Conservation (phyloP, 345 rosid genomes). For the Brassica juncea region DNA sequence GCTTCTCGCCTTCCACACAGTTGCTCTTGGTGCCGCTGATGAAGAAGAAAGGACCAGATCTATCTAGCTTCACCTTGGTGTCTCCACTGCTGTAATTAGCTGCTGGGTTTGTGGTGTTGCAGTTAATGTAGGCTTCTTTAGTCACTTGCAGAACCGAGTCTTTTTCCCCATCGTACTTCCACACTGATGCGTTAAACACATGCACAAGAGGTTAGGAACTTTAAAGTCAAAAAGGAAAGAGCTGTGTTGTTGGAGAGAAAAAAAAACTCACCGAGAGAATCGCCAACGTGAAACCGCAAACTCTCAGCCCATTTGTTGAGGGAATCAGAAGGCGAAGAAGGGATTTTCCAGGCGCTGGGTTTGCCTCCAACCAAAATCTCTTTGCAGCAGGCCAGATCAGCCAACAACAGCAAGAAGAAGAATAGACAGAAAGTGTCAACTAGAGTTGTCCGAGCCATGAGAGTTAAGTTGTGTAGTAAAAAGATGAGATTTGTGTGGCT, state of each 20-base stretch:
- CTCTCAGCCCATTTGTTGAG: constrained; percentile 77
- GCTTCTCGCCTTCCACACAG: constrained; percentile 42
- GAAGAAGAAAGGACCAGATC: constrained; percentile 41
- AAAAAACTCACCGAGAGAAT: constrained; percentile 53
- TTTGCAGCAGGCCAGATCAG: constrained; percentile 40
- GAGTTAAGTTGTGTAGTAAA: neutral
- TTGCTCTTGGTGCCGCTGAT: constrained; percentile 44
- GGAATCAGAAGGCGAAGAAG: constrained; percentile 66
- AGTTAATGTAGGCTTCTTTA: constrained; percentile 36
- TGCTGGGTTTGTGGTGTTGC: constrained; percentile 41
- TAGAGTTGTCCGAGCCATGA: constrained; percentile 39
- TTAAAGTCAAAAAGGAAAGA: neutral
- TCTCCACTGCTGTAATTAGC: constrained; percentile 34
- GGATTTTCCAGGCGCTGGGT: constrained; percentile 56
- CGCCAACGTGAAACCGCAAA: constrained; percentile 62
- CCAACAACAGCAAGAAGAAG: constrained; percentile 30
- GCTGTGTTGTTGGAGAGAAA: neutral
- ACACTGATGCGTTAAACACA: constrained; percentile 41
- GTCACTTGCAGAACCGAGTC: constrained; percentile 51
- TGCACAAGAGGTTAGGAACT: neutral
- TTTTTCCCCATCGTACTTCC: constrained; percentile 65
- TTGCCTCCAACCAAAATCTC: constrained; percentile 62
- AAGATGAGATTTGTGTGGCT: neutral
- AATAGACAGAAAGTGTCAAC: constrained; percentile 22
- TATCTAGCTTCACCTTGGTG: constrained; percentile 43